Base-by-base conservation (phyloP, 805 yeast species). In the Candida sithepensis region DNA sequence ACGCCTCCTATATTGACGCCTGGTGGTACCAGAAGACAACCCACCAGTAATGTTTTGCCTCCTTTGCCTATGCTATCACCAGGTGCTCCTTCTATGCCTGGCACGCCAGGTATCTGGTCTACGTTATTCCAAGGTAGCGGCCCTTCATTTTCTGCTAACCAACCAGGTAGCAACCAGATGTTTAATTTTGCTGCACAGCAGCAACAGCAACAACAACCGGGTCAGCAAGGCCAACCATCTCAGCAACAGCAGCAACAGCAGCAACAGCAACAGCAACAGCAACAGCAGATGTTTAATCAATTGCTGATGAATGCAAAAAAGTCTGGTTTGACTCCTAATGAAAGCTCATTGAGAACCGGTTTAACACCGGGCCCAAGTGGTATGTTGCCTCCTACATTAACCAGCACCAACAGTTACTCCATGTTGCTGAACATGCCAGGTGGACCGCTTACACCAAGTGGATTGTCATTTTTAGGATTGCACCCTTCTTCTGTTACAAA, bases 251-350 rank as follows among this genome's bases (percentile, higher is more conserved):
- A 48, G 23, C 36, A 24, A 14, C 44, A 40, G 34, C 30, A n/a
- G 43, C 43, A 45, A 34, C 49, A 41, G 39, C 49, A 40, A 38
- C 49, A 42, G 39, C 52, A 47, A 30, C 49, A 52, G 12, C 57
- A 51, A 33, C 57, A 52, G 21, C 58, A 58, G 32, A 23, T 49
- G 40, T 58, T 53, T 47, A 55, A 50, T 21, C 63, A 57, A 26
- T 52, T 62, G 28, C 37, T 63, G 22, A 49, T 54, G 46, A 63
- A 58, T 51, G 57, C 65, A 19, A 60, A 69, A 33, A 70, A 79
- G 51, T 63, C 87, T 0, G 92, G 89, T 0, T 69, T 88, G 41
- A 84, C 90, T 0, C 94, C 94, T 2, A 85, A 82, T 63, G 95
- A 87, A 60, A 78, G 88, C 4, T 76, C 81, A 43, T 55, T 88